Percentiles rank a stretch among this genome's conserved stretches.
Conservation (phyloP, 768 basidiomycete species). For the Suillus fuscotomentosus region DNA sequence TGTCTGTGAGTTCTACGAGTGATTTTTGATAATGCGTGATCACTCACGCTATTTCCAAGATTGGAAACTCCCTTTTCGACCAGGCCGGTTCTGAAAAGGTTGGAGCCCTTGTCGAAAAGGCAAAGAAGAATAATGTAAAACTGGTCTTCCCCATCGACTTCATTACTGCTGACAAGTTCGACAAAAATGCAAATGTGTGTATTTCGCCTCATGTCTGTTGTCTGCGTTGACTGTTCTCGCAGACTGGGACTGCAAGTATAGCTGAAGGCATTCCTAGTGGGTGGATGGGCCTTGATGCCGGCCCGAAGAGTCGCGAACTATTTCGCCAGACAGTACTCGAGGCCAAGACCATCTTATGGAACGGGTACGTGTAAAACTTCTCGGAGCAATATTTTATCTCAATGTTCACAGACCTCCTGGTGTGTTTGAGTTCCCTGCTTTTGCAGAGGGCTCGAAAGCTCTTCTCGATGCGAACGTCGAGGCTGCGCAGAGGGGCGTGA, state of each 20-base stretch:
- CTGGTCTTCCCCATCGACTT: constrained; percentile 95
- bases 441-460: constrained; percentile 80
- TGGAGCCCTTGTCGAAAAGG: constrained; percentile 80
- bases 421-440: constrained; percentile 95
- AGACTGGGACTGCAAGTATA: constrained; percentile 80
- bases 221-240: constrained; percentile 4
- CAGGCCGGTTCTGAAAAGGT: constrained; percentile 87
- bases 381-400: neutral
- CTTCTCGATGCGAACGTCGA: constrained; percentile 85
- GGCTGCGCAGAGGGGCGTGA: constrained; percentile 81
- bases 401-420: constrained; percentile 75
- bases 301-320: constrained; percentile 77
- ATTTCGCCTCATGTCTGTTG: neutral
- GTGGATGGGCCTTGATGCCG: constrained; percentile 95
- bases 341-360: constrained; percentile 97
- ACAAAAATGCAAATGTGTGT: constrained; percentile 81
- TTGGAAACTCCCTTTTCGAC: constrained; percentile 95
- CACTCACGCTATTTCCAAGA: constrained; percentile 43
- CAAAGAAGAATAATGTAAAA: constrained; percentile 87
- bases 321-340: constrained; percentile 80
- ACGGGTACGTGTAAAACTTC: constrained; percentile 54
- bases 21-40: neutral
- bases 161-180: constrained; percentile 93
- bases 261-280: constrained; percentile 85
- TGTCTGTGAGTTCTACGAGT: constrained; percentile 48